phyloP scores from a whole-genome alignment of 164 flowering plant genomes.

The Macadamia tetraphylla region DNA sequence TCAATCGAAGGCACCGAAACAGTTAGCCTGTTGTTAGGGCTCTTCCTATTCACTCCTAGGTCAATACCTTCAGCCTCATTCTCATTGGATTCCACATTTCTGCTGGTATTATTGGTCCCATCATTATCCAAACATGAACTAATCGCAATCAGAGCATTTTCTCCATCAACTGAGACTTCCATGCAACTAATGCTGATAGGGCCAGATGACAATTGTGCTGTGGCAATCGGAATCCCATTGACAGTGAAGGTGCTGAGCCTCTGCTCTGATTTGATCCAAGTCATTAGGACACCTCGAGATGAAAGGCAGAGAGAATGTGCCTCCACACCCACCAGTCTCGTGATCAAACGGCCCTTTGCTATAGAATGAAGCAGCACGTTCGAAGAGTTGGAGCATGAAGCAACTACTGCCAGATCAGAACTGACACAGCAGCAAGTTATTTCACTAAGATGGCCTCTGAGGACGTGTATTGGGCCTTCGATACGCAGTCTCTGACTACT shows the following conservation, averaged over 20 bases:
- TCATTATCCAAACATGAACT: slow-evolving; percentile 38
- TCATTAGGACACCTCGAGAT: slow-evolving; percentile 60
- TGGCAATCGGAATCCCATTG: slow-evolving; percentile 67
- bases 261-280: slow-evolving; percentile 63
- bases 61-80: slow-evolving; percentile 15
- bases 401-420: slow-evolving; percentile 82
- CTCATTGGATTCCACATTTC: slow-evolving; percentile 6
- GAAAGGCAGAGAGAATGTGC: slow-evolving; percentile 82
- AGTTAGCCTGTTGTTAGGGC: slow-evolving; percentile 28
- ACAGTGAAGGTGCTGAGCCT: slow-evolving; percentile 60
- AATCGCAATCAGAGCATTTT: slow-evolving; percentile 62
- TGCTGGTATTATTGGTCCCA: slow-evolving; percentile 16
- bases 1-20: slow-evolving; percentile 68
- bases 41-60: slow-evolving; percentile 20
- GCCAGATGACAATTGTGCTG: slow-evolving; percentile 39
- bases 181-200: slow-evolving; percentile 66
- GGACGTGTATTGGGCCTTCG: slow-evolving; percentile 90
- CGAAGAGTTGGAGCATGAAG: slow-evolving; percentile 66
- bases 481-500: slow-evolving; percentile 53
- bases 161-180: slow-evolving; percentile 80
- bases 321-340: slow-evolving; percentile 58
- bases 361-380: slow-evolving; percentile 81
- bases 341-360: slow-evolving; percentile 74
- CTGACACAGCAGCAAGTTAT: slow-evolving; percentile 70
- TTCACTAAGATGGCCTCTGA: slow-evolving; percentile 82